Percentiles rank a stretch among this genome's conserved stretches.
These are phyloP conservation scores for Gryganskiella cystojenkinii DNA, from an alignment of 192 early-diverging fungal species.

Conservation along the genomic window DNA sequence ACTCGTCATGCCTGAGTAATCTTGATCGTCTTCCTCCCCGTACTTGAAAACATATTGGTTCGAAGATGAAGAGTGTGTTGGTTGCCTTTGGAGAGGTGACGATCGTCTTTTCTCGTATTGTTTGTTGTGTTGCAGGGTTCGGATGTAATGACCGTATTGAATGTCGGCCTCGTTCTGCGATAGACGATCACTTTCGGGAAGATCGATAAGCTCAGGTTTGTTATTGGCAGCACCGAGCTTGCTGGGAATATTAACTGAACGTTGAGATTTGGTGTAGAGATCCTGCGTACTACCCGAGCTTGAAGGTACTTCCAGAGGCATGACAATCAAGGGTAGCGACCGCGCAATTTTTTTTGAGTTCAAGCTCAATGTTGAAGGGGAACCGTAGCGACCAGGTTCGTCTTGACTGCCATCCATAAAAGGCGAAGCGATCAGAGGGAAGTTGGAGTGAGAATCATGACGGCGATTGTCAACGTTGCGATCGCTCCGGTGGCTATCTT, in stretches of 20 bases:
- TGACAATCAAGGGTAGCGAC: constrained; percentile 18
- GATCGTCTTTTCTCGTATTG: constrained; percentile 22
- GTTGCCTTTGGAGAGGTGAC: not conserved
- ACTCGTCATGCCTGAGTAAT: no score
- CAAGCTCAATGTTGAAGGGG: not conserved
- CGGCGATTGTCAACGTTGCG: not conserved
- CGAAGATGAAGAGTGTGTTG: not conserved
- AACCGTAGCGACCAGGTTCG: not conserved
- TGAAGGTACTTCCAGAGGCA: not conserved
- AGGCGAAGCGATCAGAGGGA: not conserved
- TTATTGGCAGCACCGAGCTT: not conserved
- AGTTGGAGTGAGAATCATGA: not conserved
- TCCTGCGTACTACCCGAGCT: not conserved
- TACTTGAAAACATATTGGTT: no score
- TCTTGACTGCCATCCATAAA: no score
- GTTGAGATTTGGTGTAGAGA: no score
- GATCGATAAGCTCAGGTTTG: not conserved
- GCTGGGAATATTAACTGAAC: not conserved
- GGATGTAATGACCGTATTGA: constrained; percentile 25
- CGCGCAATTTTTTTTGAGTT: no score
- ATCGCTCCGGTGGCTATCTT: not conserved
- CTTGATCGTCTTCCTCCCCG: no score
- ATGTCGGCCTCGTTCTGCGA: constrained; percentile 25
- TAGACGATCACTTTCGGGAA: constrained; percentile 28
- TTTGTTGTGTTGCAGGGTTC: constrained; percentile 23